Base-by-base conservation (phyloP, 805 yeast genomes). In the Wickerhamomyces mucosus region DNA sequence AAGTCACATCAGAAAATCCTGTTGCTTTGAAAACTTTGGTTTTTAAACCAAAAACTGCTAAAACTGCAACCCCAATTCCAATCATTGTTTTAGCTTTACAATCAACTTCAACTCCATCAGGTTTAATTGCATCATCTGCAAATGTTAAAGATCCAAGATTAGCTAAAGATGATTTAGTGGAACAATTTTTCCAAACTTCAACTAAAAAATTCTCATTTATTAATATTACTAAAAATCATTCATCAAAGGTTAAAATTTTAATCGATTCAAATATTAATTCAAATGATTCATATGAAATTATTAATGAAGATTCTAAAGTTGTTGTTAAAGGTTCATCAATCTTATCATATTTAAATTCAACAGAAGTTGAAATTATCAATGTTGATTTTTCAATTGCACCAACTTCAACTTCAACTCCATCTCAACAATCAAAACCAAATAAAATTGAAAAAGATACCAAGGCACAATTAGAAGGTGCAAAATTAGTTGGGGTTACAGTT, bases 401-500 rank as follows among this genome's bases (percentile, higher is more conserved):
- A n/a, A 43, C 38, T 6, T 37, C 60, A 20, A 50, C 60, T 15
- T 42, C 51, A 5, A 44, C 53, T 21, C 33, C 54, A 10, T 41
- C 44, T 14, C 33, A 34, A 29, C 37, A 37, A 29, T 40, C 50
- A 13, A 36, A 49, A 20, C 50, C 55, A 27, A 45, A 56, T 9
- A 50, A 55, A 23, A 43, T 55, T 22, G 52, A 49, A 3, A 42
- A 50, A 24, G 41, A 49, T 23, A 40, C 41, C 14, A 51, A 55
- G 21, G 80, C 82, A 32, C 72, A 72, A 41, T 58, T 79, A 45
- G 95, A 83, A 52, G 24, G 24, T 21, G 92, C 95, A 30, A 86
- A 89, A 51, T 64, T 88, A 50, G 83, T 92, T 46, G 98, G 98
- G 60, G 89, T 92, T 56, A 92, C 97, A 28, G 94, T 82, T 31